Conservation (phyloP, 192 early-diverging fungal genomes). For the Linnemannia zychae region DNA sequence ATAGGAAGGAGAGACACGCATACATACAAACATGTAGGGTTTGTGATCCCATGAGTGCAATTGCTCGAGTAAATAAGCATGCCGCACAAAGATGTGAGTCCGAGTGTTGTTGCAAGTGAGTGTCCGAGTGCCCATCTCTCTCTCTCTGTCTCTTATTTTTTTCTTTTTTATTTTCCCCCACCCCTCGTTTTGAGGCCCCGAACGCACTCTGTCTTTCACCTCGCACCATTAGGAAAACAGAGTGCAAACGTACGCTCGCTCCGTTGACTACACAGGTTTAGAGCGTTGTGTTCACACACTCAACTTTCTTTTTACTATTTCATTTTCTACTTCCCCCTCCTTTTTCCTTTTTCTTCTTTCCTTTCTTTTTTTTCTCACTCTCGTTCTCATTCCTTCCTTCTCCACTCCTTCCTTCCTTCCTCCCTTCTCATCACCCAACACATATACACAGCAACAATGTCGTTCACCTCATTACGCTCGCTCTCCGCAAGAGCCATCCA, state of each 20-base stretch:
- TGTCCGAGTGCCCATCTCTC: not conserved
- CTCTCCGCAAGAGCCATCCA: constrained; percentile 51
- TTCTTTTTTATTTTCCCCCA: not conserved
- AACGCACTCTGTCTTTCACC: not conserved
- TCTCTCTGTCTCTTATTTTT: no score
- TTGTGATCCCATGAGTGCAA: not conserved
- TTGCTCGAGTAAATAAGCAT: not conserved
- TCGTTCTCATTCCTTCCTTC: constrained; percentile 9
- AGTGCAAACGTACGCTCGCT: no score
- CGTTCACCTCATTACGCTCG: constrained; percentile 49
- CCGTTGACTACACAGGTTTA: no score
- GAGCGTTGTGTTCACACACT: constrained; percentile 1
- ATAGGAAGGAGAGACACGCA: not conserved
- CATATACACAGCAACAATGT: constrained; percentile 35
- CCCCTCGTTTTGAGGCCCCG: constrained; percentile 9
- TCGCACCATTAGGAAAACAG: no score
- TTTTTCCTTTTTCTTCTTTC: not conserved
- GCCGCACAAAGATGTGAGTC: not conserved
- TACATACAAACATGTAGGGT: not conserved
- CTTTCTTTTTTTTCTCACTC: constrained; percentile 7
- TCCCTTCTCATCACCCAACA: not conserved
- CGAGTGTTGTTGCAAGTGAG: not conserved
- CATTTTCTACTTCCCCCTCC: not conserved
- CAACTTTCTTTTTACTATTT: not conserved
- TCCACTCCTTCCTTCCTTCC: not conserved